phyloP scores from a whole-genome alignment of 805 yeast species.

The Metschnikowia borealis region DNA sequence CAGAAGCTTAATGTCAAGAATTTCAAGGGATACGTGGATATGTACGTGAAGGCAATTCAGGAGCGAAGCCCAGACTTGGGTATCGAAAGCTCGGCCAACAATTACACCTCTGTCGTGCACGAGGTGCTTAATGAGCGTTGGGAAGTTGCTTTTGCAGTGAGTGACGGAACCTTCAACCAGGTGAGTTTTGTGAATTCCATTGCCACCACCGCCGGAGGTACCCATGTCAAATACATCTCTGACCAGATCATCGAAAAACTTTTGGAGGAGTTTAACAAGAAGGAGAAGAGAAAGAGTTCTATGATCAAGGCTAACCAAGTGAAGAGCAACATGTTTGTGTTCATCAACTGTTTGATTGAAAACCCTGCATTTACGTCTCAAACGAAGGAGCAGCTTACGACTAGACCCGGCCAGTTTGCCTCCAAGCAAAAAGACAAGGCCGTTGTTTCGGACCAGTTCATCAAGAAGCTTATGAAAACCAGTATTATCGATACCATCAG shows the following conservation, averaged over 20 bases:
- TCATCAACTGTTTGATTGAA: conserved; percentile 87
- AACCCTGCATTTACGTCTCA: conserved; percentile 98
- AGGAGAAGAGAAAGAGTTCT: conserved; percentile 64
- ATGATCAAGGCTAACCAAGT: conserved; percentile 86
- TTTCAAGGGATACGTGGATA: conserved; percentile 84
- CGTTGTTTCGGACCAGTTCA: conserved; percentile 71
- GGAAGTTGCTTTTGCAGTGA: conserved; percentile 94
- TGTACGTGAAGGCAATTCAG: conserved; percentile 77
- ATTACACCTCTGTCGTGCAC: conserved; percentile 56
- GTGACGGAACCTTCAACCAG: conserved; percentile 87
- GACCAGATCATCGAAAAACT: conserved; percentile 82
- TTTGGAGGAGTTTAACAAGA: conserved; percentile 56
- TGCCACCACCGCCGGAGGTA: conserved; percentile 96
- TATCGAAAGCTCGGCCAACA: conserved; percentile 29
- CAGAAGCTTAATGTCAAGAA: conserved; percentile 61
- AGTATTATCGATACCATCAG: conserved; percentile 68
- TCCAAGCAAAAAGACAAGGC: conserved; percentile 55
- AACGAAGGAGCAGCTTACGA: conserved; percentile 92
- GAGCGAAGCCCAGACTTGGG: conserved; percentile 38
- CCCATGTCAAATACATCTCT: conserved; percentile 83
- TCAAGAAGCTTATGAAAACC: conserved; percentile 65
- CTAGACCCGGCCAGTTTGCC: conserved; percentile 85
- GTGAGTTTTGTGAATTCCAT: conserved; percentile 96
- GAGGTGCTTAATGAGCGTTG: conserved; percentile 82
- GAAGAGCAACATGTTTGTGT: conserved; percentile 82